Conservation (phyloP, 169 alveolate genomes). For the Eimeria acervulina region DNA sequence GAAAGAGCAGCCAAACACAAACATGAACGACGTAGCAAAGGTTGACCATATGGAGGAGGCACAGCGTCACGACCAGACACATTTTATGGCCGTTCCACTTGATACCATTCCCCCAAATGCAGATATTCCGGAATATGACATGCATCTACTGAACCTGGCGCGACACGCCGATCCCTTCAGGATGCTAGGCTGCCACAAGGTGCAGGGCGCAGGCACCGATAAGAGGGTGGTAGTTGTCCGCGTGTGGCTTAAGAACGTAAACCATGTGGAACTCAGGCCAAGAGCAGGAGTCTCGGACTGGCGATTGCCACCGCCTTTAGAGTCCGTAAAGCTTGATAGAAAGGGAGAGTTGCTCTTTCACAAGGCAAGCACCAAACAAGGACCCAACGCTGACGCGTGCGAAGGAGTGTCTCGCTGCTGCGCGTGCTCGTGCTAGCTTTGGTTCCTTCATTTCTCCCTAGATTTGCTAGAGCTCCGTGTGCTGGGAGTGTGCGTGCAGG, state of each 20-base stretch:
- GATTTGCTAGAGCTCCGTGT: not conserved
- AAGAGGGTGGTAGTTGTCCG: constrained; percentile 56
- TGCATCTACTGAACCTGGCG: constrained; percentile 77
- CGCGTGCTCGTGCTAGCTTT: not conserved
- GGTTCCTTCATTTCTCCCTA: not conserved
- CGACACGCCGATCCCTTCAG: constrained; percentile 80
- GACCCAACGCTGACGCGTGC: not conserved
- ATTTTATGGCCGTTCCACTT: constrained; percentile 76
- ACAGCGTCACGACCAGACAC: constrained; percentile 74
- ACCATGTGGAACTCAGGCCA: constrained; percentile 63
- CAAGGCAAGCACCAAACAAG: constrained; percentile 32
- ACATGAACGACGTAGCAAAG: constrained; percentile 69
- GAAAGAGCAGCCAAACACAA: constrained; percentile 73
- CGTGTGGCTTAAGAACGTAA: constrained; percentile 59
- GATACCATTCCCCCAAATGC: constrained; percentile 60
- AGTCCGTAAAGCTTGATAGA: constrained; percentile 43
- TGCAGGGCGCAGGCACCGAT: constrained; percentile 18
- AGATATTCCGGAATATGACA: constrained; percentile 69
- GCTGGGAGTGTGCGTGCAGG: constrained; percentile 22
- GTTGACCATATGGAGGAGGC: constrained; percentile 72
- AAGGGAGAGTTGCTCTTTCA: constrained; percentile 43
- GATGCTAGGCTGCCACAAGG: constrained; percentile 79
- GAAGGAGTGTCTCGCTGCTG: not conserved
- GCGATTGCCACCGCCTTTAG: constrained; percentile 39
- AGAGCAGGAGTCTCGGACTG: constrained; percentile 65